Evolutionary conservation across 2,329 filamentous ascomycete genomes (phyloP).

Genomic region (Trichoderma sp.): DNA sequence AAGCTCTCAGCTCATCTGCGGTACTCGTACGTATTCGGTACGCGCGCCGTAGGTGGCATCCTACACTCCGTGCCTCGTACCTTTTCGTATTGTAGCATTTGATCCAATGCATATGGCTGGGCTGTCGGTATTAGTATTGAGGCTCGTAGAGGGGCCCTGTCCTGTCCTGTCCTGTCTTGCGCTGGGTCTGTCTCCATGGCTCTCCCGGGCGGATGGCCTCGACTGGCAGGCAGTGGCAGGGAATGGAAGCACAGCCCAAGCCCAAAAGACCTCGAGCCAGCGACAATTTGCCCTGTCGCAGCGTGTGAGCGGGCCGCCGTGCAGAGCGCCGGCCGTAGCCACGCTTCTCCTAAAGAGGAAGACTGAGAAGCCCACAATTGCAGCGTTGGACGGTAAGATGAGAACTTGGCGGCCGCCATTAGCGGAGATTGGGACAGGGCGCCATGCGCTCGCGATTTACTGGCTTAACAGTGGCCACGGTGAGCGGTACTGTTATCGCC

Average conservation of each 20-base stretch:
- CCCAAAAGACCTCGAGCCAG: not conserved
- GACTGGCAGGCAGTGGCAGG: not conserved
- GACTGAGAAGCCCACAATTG: constrained; percentile 17
- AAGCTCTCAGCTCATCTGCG: not conserved
- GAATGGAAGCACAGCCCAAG: not conserved
- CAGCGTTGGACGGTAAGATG: constrained; percentile 17
- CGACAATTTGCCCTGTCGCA: constrained; percentile 14
- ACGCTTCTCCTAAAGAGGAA: constrained; percentile 20
- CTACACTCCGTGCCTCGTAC: not conserved
- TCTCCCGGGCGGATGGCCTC: not conserved
- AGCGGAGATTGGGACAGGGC: constrained; percentile 21
- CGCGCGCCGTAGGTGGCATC: not conserved
- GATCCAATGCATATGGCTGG: not conserved
- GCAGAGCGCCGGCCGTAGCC: constrained; percentile 19
- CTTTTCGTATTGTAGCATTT: not conserved
- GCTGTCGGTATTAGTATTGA: not conserved
- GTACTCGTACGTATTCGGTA: not conserved
- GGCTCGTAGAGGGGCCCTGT: not conserved
- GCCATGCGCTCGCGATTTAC: constrained; percentile 9
- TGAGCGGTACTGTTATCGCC: not conserved
- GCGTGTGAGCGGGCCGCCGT: constrained; percentile 21
- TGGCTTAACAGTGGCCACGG: constrained; percentile 10
- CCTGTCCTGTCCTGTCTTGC: not conserved
- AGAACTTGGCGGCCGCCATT: constrained; percentile 22
- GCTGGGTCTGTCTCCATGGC: not conserved